phyloP scores from a whole-genome alignment of 768 basidiomycete genomes.

The Podaxis sp. region DNA sequence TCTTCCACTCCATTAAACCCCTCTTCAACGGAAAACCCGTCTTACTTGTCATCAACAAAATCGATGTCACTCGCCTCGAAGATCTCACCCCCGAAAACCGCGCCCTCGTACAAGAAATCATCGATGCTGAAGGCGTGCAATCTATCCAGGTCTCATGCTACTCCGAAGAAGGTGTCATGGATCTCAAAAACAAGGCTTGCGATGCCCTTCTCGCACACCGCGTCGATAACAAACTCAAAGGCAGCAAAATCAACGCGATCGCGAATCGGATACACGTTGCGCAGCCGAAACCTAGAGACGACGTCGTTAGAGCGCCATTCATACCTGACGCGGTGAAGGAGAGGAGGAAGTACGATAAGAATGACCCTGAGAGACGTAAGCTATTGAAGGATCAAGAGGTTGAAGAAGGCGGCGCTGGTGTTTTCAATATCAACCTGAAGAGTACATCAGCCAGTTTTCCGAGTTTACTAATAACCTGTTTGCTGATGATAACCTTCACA shows the following conservation, averaged over 20 bases:
- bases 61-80: constrained; percentile 85
- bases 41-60: constrained; percentile 95
- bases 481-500: constrained; percentile 26
- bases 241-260: constrained; percentile 86
- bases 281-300: constrained; percentile 84
- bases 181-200: constrained; percentile 92
- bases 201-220: constrained; percentile 93
- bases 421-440: constrained; percentile 87
- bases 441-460: constrained; percentile 45
- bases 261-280: constrained; percentile 97
- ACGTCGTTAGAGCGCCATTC: constrained; percentile 81
- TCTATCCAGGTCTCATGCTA: constrained; percentile 88
- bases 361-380: constrained; percentile 70
- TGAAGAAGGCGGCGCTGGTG: constrained; percentile 86
- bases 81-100: constrained; percentile 76
- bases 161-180: constrained; percentile 90
- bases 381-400: constrained; percentile 80
- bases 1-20: constrained; percentile 99
- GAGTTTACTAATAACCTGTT: not conserved
- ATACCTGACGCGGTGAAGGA: constrained; percentile 83
- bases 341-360: constrained; percentile 80
- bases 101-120: constrained; percentile 83
- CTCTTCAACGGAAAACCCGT: constrained; percentile 92
- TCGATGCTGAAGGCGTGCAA: constrained; percentile 64
- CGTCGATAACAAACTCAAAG: constrained; percentile 91